Percentiles rank a stretch among this genome's conserved stretches.
Conservation (phyloP, 345 rosid genomes). For the Corchorus olitorius region DNA sequence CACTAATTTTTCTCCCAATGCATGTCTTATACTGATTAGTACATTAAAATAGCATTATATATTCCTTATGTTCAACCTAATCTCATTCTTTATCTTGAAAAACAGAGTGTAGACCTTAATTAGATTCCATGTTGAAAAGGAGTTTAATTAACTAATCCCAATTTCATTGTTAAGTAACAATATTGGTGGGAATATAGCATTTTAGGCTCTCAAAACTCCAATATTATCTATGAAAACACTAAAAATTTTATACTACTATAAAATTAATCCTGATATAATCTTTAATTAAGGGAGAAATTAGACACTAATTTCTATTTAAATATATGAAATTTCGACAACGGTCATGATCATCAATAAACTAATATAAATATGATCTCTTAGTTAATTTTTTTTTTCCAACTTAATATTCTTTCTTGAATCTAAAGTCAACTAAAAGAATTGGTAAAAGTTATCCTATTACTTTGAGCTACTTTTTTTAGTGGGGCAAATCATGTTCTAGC, state of each 20-base stretch:
- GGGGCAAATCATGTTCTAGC: slow-evolving; percentile 7
- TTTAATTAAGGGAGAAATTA: too few species aligned
- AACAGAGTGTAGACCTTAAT: neutral
- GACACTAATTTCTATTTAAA: neutral
- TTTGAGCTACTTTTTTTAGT: slow-evolving; percentile 1
- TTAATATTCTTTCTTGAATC: slow-evolving; percentile 18
- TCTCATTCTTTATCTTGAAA: neutral
- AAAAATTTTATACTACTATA: too few species aligned
- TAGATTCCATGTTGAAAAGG: neutral
- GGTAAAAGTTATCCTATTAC: neutral
- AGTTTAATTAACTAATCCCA: neutral
- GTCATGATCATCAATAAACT: neutral
- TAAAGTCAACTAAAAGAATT: slow-evolving; percentile 16
- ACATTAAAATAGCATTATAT: too few species aligned
- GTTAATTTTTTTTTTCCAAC: neutral
- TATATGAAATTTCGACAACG: neutral
- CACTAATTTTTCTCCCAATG: neutral
- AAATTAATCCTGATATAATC: neutral
- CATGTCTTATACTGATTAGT: too few species aligned
- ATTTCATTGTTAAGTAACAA: neutral
- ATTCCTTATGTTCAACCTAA: neutral
- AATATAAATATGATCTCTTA: neutral
- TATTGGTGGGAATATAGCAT: neutral
- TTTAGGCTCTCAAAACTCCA: neutral
- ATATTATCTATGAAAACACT: too few species aligned